Percentiles rank a stretch among this genome's conserved stretches.
Conservation (phyloP, 495 filamentous ascomycete genomes). For the Mytilinidion resinicola region DNA sequence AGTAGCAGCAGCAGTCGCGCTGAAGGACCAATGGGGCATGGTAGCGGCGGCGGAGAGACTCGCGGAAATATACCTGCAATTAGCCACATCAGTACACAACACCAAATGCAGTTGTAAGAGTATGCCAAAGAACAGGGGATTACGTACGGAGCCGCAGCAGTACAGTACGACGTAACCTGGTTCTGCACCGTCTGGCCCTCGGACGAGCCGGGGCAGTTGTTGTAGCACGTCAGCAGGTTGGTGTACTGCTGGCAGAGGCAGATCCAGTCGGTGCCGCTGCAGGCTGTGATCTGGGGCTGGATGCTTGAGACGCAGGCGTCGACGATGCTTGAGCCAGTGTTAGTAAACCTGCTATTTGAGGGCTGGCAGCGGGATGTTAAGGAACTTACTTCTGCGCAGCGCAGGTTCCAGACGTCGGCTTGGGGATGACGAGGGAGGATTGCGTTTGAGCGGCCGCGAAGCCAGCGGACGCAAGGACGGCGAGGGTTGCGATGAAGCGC, state of each 20-base stretch:
- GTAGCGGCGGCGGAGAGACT: conserved; percentile 12
- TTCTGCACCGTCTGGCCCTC: conserved; percentile 15
- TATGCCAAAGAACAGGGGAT: no score
- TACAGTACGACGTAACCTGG: conserved; percentile 27
- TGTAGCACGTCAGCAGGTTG: conserved; percentile 33
- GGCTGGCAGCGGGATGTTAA: not conserved
- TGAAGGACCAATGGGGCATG: not conserved
- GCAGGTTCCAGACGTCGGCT: conserved; percentile 9
- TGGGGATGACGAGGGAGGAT: conserved; percentile 13
- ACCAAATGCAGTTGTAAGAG: not conserved
- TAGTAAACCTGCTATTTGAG: not conserved
- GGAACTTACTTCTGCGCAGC: conserved; percentile 22
- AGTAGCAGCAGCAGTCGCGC: conserved; percentile 6
- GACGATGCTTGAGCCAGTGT: conserved; percentile 27
- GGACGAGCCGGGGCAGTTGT: conserved; percentile 31
- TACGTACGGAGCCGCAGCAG: conserved; percentile 33
- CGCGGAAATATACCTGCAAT: conserved; percentile 12
- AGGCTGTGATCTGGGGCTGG: conserved; percentile 23
- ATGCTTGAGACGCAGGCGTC: conserved; percentile 25
- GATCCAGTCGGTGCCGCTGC: conserved; percentile 33
- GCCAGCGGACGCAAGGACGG: conserved; percentile 25
- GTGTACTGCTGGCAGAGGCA: conserved; percentile 33
- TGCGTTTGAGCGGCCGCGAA: conserved; percentile 32
- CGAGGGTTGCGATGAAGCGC: conserved; percentile 24
- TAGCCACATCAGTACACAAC: not conserved